phyloP scores from a whole-genome alignment of 2,329 filamentous ascomycete genomes.

The Apiospora koreana region DNA sequence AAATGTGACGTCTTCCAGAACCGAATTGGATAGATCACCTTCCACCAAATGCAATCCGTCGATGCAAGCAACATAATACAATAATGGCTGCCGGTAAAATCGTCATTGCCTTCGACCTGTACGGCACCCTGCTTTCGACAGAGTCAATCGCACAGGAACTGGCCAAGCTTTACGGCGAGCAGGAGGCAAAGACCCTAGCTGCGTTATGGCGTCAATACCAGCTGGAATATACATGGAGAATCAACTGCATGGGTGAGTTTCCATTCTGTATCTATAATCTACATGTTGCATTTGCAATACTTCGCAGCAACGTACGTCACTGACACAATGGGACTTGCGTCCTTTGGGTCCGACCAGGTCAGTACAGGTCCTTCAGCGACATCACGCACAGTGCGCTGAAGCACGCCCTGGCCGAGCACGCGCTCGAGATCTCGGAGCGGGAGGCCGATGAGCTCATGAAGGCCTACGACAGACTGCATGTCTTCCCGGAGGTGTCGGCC shows the following conservation, averaged over 20 bases:
- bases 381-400: slow-evolving; percentile 63
- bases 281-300: background rate
- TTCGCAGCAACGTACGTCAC: background rate
- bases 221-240: slow-evolving; percentile 75
- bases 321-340: background rate
- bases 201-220: slow-evolving; percentile 68
- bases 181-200: slow-evolving; percentile 58
- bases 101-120: slow-evolving; percentile 72
- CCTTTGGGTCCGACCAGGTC: slow-evolving; percentile 42
- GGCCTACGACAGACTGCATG: slow-evolving; percentile 63
- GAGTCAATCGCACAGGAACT: slow-evolving; percentile 65
- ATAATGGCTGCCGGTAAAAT: slow-evolving; percentile 24
- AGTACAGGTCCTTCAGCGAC: slow-evolving; percentile 62
- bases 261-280: background rate
- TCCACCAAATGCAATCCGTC: background rate
- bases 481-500: slow-evolving; percentile 63
- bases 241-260: slow-evolving; percentile 70
- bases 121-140: slow-evolving; percentile 74
- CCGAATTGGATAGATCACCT: background rate
- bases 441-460: slow-evolving; percentile 56
- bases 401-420: slow-evolving; percentile 64
- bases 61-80: background rate
- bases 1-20: background rate
- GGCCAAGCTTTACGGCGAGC: slow-evolving; percentile 55
- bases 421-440: slow-evolving; percentile 42